Evolutionary conservation across 208 protist genomes (phyloP).

Genomic region (Leishmania guyanensis): DNA sequence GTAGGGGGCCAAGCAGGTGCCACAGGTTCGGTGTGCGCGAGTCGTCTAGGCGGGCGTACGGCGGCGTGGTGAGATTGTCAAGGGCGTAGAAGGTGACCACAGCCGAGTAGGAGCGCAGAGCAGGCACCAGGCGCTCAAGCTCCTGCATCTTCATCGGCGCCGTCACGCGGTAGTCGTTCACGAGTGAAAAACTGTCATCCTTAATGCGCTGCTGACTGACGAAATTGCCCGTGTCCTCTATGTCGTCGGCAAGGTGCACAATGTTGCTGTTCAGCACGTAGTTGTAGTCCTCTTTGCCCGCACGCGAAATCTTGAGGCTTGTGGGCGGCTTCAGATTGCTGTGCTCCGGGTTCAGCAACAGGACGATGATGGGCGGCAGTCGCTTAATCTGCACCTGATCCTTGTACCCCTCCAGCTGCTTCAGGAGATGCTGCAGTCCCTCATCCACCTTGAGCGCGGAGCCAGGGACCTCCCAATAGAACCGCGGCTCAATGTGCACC

Average conservation of each 20-base stretch:
- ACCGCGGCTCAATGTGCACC: slow-evolving; percentile 78
- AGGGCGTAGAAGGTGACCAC: slow-evolving; percentile 88
- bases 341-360: slow-evolving; percentile 90
- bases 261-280: slow-evolving; percentile 90
- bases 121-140: slow-evolving; percentile 75
- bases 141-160: slow-evolving; percentile 71
- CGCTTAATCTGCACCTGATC: slow-evolving; percentile 82
- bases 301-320: slow-evolving; percentile 82
- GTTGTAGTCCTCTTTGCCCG: slow-evolving; percentile 85
- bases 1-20: slow-evolving; percentile 72
- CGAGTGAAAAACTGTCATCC: slow-evolving; percentile 79
- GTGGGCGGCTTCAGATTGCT: slow-evolving; percentile 82
- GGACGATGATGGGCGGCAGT: slow-evolving; percentile 88
- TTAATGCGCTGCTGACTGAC: slow-evolving; percentile 86
- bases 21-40: slow-evolving; percentile 80
- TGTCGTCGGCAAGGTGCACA: slow-evolving; percentile 87
- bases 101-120: slow-evolving; percentile 72
- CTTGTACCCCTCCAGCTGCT: slow-evolving; percentile 84
- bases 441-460: slow-evolving; percentile 91
- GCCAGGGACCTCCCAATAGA: slow-evolving; percentile 89
- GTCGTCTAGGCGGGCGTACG: slow-evolving; percentile 69
- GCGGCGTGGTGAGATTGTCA: slow-evolving; percentile 63
- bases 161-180: slow-evolving; percentile 91
- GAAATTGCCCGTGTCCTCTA: slow-evolving; percentile 88
- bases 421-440: slow-evolving; percentile 89